These are phyloP conservation scores for Solanum rostratum DNA, from an alignment of 257 asterid species.

Conservation along the genomic window DNA sequence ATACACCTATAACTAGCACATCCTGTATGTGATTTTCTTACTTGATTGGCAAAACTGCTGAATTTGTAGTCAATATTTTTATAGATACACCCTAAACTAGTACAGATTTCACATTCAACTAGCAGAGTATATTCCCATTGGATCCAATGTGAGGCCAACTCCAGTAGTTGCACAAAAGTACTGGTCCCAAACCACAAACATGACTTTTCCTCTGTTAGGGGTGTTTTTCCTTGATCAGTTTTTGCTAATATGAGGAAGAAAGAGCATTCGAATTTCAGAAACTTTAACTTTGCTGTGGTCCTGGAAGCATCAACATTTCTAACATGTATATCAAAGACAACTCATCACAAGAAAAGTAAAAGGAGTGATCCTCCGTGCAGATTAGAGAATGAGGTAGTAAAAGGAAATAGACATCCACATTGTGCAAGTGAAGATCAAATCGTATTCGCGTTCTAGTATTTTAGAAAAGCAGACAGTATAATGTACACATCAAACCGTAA, in stretches of 20 bases:
- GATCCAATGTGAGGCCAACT: not conserved
- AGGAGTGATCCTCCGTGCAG: not conserved
- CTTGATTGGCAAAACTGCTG: not conserved
- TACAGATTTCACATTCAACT: not conserved
- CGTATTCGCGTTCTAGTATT: not conserved
- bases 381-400: not conserved
- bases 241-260: not conserved
- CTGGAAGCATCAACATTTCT: slow-evolving; percentile 7
- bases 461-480: not conserved
- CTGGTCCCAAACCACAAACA: not conserved
- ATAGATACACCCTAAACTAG: not conserved
- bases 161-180: not conserved
- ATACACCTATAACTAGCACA: not conserved
- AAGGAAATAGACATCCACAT: not conserved
- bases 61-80: not conserved
- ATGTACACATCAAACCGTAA: slow-evolving; percentile 4
- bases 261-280: not conserved
- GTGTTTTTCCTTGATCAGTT: not conserved
- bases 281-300: slow-evolving; percentile 18
- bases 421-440: not conserved
- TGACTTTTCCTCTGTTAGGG: not conserved
- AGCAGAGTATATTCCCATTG: not conserved
- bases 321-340: not conserved
- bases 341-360: slow-evolving; percentile 4
- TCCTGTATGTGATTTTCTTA: not conserved